These are phyloP conservation scores for Corchorus olitorius DNA, from an alignment of 345 rosid genomes.

Conservation along the genomic window DNA sequence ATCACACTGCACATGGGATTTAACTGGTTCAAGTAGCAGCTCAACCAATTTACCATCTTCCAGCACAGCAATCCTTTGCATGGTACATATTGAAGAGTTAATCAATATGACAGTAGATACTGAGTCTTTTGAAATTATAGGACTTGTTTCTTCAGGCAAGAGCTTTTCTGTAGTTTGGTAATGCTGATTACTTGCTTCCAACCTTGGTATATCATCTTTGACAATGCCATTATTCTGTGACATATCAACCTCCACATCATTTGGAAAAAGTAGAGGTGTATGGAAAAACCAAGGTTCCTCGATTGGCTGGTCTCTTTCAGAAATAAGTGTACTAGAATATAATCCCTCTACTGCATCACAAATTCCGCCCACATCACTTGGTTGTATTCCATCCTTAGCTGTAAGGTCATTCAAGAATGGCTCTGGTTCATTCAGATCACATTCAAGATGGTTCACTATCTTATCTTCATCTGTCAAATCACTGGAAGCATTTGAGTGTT, in stretches of 20 bases:
- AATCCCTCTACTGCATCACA: constrained; percentile 30
- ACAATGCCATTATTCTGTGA: constrained; percentile 30
- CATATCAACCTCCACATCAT: constrained; percentile 19
- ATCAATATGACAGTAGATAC: constrained; percentile 67
- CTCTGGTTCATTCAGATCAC: constrained; percentile 32
- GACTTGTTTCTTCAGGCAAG: constrained; percentile 49
- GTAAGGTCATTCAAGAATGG: constrained; percentile 39
- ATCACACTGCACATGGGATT: constrained; percentile 86
- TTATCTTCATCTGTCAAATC: constrained; percentile 81
- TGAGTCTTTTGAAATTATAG: constrained; percentile 40
- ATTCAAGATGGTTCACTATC: constrained; percentile 31
- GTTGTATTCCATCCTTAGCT: constrained; percentile 36
- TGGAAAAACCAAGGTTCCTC: constrained; percentile 92
- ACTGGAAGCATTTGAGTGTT: constrained; percentile 95
- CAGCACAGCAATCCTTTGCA: constrained; percentile 95
- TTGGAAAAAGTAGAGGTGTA: constrained; percentile 33
- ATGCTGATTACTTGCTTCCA: constrained; percentile 38
- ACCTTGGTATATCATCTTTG: constrained; percentile 31
- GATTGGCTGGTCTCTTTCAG: constrained; percentile 66
- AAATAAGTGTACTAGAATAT: constrained; percentile 31
- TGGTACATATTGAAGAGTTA: constrained; percentile 86
- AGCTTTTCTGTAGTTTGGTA: constrained; percentile 40
- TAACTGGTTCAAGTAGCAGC: constrained; percentile 88
- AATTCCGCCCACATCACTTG: constrained; percentile 31
- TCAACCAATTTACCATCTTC: constrained; percentile 91